Conservation (phyloP, 2,329 filamentous ascomycete genomes). For the Hymenoscyphus fructigenus region DNA sequence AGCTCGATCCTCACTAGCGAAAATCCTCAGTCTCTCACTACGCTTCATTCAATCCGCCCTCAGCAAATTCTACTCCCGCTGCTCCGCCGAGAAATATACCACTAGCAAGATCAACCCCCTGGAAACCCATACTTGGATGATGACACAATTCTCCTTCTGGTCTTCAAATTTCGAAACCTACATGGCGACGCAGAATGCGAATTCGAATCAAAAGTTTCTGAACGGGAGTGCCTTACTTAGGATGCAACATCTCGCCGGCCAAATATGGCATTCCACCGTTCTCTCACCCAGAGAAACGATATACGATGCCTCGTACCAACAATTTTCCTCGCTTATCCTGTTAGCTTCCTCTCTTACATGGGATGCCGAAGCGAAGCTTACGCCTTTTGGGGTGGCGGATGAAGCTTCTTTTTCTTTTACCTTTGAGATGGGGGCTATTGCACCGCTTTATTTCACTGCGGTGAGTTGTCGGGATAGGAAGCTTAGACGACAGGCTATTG, state of each 20-base stretch:
- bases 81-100: too few species aligned
- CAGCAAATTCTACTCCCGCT: too few species aligned
- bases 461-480: background rate
- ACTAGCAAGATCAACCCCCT: too few species aligned
- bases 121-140: background rate
- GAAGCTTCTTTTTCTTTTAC: background rate
- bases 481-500: background rate
- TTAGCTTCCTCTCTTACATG: background rate
- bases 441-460: background rate
- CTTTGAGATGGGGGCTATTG: constrained; percentile 2
- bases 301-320: background rate
- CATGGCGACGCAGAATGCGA: background rate
- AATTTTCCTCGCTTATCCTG: background rate
- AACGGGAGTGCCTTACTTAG: background rate
- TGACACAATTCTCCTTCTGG: background rate
- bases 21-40: background rate
- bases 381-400: background rate
- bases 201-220: background rate
- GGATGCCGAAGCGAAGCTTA: background rate
- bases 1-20: background rate
- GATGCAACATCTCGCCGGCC: background rate
- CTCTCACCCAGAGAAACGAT: background rate
- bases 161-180: background rate
- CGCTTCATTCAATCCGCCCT: background rate
- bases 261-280: background rate